Base-by-base conservation (phyloP, 2,329 filamentous ascomycete species). In the Chaetomium strumarium region DNA sequence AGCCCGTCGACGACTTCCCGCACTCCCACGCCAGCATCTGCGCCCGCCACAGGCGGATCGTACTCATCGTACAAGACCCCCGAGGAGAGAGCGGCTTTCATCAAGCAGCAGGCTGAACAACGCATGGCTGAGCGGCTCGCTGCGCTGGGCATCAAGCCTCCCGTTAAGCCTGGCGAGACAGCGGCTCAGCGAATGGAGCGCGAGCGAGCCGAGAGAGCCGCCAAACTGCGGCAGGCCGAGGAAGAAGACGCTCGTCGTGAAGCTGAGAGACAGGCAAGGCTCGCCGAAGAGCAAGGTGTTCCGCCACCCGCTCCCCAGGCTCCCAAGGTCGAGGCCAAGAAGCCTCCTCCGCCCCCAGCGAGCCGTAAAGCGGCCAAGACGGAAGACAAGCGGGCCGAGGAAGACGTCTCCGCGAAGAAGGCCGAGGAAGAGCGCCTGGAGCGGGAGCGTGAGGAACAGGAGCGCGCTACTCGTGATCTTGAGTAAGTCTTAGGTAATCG, bases 91-190 rank as follows among this genome's bases (percentile, higher is more conserved):
- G 90, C 95, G 34, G 90, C 92, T 5, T 96, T 95, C 64, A 96
- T 97, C 66, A 95, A 95, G 68, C 91, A 96, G 68, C 92, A 96
- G 68, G 95, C 93, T 9, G 91, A 97, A 68, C 89, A 92, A 66
- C 88, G 92, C 55, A 97, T 99, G 86, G 92, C 93, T 34, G 93
- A 97, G 69, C 85, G 93, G 55, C 81, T 99, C 63, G 93, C 93
- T 55, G 92, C 92, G 43, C 80, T 97, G 56, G 93, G 93, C 34
- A 86, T 99, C 66, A 95, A 90, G 68, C 84, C 90, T 30, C 86
- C 88, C 6, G 76, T 77, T 16, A 95, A 95, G 66, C 73, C 85
- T 37, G 85, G 86, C 3, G 93, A 99, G 72, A 88, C 84, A 30
- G 74, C 90, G 33, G 81, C 86, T 52, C 91, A 99, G 70, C 82